Conservation (phyloP, 2,329 filamentous ascomycete genomes). For the Trichoderma cornu-damae region DNA sequence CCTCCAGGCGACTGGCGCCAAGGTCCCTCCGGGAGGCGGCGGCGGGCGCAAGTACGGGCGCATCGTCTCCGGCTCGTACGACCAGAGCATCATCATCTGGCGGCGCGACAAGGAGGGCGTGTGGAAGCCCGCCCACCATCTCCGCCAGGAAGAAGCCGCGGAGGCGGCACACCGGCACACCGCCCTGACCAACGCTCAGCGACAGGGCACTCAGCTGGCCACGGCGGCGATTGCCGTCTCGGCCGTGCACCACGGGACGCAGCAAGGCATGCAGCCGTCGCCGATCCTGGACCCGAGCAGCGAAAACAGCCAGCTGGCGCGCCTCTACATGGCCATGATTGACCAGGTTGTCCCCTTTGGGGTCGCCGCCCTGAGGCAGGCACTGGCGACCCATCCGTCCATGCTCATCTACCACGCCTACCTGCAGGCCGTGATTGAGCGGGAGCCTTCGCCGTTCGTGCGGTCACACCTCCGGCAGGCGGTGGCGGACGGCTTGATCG, state of each 20-base stretch:
- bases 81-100: conserved; percentile 95
- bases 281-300: conserved; percentile 10
- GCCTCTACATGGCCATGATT: conserved; percentile 48
- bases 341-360: conserved; percentile 50
- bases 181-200: conserved; percentile 11
- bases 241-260: not conserved
- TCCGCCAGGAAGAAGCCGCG: conserved; percentile 69
- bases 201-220: conserved; percentile 8
- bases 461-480: conserved; percentile 47
- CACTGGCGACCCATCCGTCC: conserved; percentile 43
- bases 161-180: conserved; percentile 40
- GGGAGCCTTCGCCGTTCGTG: conserved; percentile 44
- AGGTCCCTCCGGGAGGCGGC: conserved; percentile 83
- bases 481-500: conserved; percentile 43
- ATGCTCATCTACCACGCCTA: conserved; percentile 46
- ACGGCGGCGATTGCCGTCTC: conserved; percentile 13
- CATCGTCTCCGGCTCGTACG: conserved; percentile 97
- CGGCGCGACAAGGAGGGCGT: conserved; percentile 76
- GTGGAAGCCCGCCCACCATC: conserved; percentile 72
- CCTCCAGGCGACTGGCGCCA: conserved; percentile 75
- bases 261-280: conserved; percentile 8
- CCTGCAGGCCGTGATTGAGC: conserved; percentile 48
- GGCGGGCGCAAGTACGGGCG: conserved; percentile 83
- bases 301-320: conserved; percentile 31
- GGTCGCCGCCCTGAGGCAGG: conserved; percentile 41